phyloP scores from a whole-genome alignment of 2,329 filamentous ascomycete species.

The Exophiala viscosa region DNA sequence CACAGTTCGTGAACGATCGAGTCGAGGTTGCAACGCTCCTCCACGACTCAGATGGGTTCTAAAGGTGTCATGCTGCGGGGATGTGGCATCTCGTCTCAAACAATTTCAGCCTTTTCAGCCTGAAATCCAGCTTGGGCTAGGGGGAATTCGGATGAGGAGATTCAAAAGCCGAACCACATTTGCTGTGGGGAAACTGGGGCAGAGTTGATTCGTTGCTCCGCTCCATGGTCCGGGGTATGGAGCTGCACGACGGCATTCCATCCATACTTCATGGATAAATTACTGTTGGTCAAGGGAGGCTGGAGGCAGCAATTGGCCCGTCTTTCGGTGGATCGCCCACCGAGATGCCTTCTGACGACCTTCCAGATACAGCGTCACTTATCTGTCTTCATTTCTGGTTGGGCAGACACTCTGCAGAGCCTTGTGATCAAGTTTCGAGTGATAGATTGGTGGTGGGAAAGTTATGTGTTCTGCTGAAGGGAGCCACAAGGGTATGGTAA shows the following conservation, averaged over 20 bases:
- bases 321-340: constrained; percentile 9
- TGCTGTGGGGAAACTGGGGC: background rate
- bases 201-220: background rate
- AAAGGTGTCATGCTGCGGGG: constrained; percentile 8
- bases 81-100: constrained; percentile 3
- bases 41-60: constrained; percentile 1
- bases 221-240: background rate
- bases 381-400: background rate
- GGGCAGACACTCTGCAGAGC: background rate
- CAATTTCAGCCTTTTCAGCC: constrained; percentile 13
- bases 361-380: background rate
- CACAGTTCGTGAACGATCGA: constrained; percentile 6
- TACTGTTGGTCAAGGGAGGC: background rate
- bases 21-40: constrained; percentile 10
- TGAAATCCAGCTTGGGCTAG: constrained; percentile 2
- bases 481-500: too few relatives aligned
- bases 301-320: background rate
- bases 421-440: too few relatives aligned
- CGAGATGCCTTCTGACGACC: background rate
- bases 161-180: background rate
- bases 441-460: too few relatives aligned
- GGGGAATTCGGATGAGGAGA: background rate
- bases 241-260: constrained; percentile 9
- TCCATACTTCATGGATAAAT: constrained; percentile 10
- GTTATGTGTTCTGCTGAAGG: background rate